Percentiles rank a stretch among this genome's conserved stretches.
phyloP scores from a whole-genome alignment of 2,329 filamentous ascomycete species.

The Tolypocladium capitatum region DNA sequence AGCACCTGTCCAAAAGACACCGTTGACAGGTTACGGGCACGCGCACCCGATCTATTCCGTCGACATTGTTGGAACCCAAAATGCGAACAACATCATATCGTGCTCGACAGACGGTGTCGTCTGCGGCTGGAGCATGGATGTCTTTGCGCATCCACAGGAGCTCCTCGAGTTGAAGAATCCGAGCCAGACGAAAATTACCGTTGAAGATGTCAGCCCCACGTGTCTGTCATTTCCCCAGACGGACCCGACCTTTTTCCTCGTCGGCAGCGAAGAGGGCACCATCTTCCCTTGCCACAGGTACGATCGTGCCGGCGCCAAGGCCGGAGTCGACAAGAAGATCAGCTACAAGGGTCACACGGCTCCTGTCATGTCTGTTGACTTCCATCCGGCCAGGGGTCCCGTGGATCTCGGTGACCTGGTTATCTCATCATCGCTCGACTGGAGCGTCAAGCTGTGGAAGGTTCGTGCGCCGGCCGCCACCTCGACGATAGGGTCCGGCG shows the following conservation, averaged over 20 bases:
- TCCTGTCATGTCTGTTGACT: conserved; percentile 90
- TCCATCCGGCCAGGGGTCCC: conserved; percentile 83
- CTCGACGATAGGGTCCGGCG: conserved; percentile 41
- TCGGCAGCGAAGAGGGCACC: conserved; percentile 89
- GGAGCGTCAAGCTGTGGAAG: conserved; percentile 96
- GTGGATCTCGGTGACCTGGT: conserved; percentile 91
- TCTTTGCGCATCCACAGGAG: conserved; percentile 94
- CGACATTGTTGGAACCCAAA: conserved; percentile 92
- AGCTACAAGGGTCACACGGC: conserved; percentile 84
- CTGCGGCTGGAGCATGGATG: conserved; percentile 95
- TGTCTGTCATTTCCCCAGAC: conserved; percentile 90
- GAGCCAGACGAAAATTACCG: conserved; percentile 58
- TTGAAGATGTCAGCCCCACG: conserved; percentile 88
- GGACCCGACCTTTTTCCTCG: conserved; percentile 94
- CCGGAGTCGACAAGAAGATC: conserved; percentile 80
- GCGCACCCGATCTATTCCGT: conserved; percentile 94
- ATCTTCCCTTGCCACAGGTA: conserved; percentile 97
- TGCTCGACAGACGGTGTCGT: conserved; percentile 94
- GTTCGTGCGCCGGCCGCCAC: conserved; percentile 68
- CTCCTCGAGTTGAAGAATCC: conserved; percentile 79
- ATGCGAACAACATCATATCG: conserved; percentile 96
- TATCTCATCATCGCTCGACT: conserved; percentile 84
- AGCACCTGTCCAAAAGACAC: conserved; percentile 87
- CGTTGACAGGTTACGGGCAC: conserved; percentile 85
- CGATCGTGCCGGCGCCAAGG: conserved; percentile 92